Evolutionary conservation across 306 rosid genomes (phyloP), one percentile per base, ranked within the genome.

Genomic region (Canavalia ensiformis): DNA sequence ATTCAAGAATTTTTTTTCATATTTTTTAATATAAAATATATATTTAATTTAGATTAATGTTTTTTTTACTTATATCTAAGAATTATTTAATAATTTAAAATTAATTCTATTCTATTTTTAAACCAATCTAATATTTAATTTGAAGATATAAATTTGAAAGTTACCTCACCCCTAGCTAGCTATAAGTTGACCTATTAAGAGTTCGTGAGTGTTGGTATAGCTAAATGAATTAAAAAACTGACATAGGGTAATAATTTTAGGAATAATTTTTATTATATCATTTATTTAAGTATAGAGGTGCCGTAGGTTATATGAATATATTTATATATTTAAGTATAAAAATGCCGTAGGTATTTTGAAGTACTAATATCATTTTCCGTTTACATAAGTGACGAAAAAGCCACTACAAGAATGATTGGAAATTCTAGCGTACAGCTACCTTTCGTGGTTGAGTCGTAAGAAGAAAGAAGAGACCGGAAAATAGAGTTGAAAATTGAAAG

Each of bases 181-280:
- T 70, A 12, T 11, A 13, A 10, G 60, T 70, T 70, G 58, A 69
- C 75, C 75, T 11, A 72, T 56, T 39, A 28, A 37, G 76, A 34
- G 65, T 25, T 37, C 31, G 44, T 72, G 33, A 9, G 10, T 37
- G 13, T 41, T 56, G 39, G 29, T 28, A 30, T 50, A 9, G 68
- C 45, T 13, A 1, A 65, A 37, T 25, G 30, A 39, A 65, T 37
- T 37, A 44, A 4, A 42, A 6, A 44, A 44, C 7, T 44, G 47
- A 4, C 47, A 6, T 44, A 44, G 47, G 47, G 4, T 33, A 60
- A 10, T 50, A 10, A 50, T 50, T 42, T 66, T 25, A 18, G 41
- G 2, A 37, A 37, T 37, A 13, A 2, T 25, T 47, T 47, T 47
- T 9, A 47, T 47, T 10, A 54, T 54, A 54, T 54, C 0, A 18